Evolutionary conservation across 768 basidiomycete genomes (phyloP).

Genomic region (Lactifluus subvellereus): DNA sequence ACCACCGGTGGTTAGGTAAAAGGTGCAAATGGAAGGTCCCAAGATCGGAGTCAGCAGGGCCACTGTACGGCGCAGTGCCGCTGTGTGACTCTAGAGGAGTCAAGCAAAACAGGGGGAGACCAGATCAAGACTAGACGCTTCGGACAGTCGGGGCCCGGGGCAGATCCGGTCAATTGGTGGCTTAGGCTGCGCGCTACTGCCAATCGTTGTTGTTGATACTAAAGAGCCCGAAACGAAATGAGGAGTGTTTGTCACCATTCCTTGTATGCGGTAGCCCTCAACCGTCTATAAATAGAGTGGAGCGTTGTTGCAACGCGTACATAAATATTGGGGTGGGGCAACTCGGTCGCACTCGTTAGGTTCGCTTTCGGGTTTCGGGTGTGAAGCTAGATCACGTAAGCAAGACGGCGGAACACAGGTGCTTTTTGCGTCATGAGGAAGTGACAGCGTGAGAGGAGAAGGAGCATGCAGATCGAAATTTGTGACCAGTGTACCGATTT

Average conservation of each 20-base stretch:
- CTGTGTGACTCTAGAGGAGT: not conserved
- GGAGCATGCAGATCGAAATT: not conserved
- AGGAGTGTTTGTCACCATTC: too few species aligned
- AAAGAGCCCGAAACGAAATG: not conserved
- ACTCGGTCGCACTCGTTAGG: not conserved
- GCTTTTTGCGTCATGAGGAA: not conserved
- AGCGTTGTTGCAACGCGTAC: not conserved
- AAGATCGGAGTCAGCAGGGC: not conserved
- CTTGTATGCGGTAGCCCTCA: not conserved
- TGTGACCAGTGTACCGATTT: not conserved
- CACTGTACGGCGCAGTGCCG: not conserved
- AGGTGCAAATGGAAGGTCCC: not conserved
- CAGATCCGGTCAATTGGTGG: constrained; percentile 5
- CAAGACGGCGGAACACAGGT: not conserved
- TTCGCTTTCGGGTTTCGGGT: not conserved
- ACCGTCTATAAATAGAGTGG: not conserved
- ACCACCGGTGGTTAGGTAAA: not conserved
- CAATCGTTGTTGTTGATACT: not conserved
- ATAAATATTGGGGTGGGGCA: not conserved
- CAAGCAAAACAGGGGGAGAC: not conserved
- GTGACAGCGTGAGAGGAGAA: not conserved
- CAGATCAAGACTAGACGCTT: not conserved
- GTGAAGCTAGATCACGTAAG: not conserved
- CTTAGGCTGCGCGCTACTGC: not conserved
- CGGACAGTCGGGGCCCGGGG: not conserved